Evolutionary conservation across 78 protist genomes (phyloP), one percentile per base, ranked within the genome.

Genomic region (Pelomyxa schiedti): DNA sequence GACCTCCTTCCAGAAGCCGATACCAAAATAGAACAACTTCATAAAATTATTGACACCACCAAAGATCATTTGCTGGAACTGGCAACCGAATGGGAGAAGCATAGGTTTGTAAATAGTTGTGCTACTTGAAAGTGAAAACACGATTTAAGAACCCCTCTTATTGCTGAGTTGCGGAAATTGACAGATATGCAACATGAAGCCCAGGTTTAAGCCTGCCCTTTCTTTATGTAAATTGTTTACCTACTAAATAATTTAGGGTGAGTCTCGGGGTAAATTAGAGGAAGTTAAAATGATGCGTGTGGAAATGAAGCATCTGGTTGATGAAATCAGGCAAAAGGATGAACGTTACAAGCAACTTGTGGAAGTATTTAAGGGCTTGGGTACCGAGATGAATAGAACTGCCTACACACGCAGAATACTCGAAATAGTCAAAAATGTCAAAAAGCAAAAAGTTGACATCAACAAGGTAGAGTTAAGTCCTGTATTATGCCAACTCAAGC

Each of bases 341-440:
- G 89, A 79, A 67, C 63, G 52, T 40, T 77, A 76, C 29, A 38
- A 30, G 35, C 82, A 76, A 42, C 80, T 88, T 8, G 66, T 78
- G 42, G 85, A 65, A 16, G 74, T 76, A 39, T 88, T 79, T 69
- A 76, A 83, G 75, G n/a, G 41, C 4, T 41, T 75, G 72, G 80
- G 82, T 0, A 79, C 81, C 53, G 81, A 85, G 66, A 43, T 84
- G 36, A 75, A 72, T 36, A 81, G 93, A 41, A 52, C 93, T 26
- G 43, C 43, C 8, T 88, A 85, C 81, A 85, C 90, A 26, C 78
- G 80, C 36, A 74, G 89, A 69, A 88, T 88, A 1, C 8, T 85
- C 30, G 93, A 88, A 2, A 79, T 84, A 30, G 93, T 88, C 7
- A 64, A 69, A 58, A 84, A 88, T 72, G 85, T 88, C 63, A 76